Evolutionary conservation across 176 grass and related monocot genomes (phyloP).

Genomic region (Microstegium vimineum): DNA sequence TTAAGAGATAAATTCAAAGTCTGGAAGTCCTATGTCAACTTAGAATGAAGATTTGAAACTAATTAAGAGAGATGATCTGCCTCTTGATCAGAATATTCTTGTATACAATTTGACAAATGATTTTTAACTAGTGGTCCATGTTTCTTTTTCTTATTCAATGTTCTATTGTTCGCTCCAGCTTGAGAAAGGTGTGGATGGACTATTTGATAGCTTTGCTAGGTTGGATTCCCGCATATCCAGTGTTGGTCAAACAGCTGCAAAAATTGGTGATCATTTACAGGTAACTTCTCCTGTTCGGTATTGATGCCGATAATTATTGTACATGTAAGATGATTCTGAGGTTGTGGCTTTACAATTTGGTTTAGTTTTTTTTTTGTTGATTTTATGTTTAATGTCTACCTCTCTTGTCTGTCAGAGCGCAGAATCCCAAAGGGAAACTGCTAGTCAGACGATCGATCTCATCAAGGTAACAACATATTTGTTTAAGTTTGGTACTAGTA

Average conservation of each 20-base stretch:
- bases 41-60: background rate
- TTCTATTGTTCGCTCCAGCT: constrained; percentile 60
- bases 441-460: constrained; percentile 97
- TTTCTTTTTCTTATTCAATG: constrained; percentile 1
- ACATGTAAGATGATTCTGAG: background rate
- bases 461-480: constrained; percentile 66
- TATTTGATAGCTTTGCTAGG: constrained; percentile 96
- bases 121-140: background rate
- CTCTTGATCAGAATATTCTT: background rate
- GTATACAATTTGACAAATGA: background rate
- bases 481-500: constrained; percentile 15
- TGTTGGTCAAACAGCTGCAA: constrained; percentile 98
- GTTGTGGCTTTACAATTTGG: constrained; percentile 19
- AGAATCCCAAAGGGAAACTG: constrained; percentile 98
- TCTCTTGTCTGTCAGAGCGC: constrained; percentile 61
- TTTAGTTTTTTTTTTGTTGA: background rate
- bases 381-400: constrained; percentile 20
- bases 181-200: constrained; percentile 96
- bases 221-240: constrained; percentile 94
- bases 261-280: constrained; percentile 99
- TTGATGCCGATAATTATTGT: constrained; percentile 22
- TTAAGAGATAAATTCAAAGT: background rate
- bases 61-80: background rate
- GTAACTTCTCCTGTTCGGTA: constrained; percentile 40
- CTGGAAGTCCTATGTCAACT: background rate